Percentiles rank a stretch among this genome's conserved stretches.
These are phyloP conservation scores for Leptomonas pyrrhocoris DNA, from an alignment of 208 protist species.

Conservation along the genomic window DNA sequence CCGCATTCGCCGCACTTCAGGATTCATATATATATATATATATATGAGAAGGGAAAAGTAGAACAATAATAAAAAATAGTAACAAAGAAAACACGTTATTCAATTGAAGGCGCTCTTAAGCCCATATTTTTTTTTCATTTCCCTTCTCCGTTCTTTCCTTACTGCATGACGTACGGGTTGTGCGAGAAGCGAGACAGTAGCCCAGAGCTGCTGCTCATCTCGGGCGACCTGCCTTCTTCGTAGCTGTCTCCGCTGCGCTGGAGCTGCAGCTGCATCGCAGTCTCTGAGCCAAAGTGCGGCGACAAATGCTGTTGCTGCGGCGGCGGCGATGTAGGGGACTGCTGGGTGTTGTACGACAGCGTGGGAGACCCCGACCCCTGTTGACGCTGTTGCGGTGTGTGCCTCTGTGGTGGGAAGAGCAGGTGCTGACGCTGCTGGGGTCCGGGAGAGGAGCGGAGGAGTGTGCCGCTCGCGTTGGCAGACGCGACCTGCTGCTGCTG, in stretches of 20 bases:
- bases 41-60: not conserved
- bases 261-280: slow-evolving; percentile 17
- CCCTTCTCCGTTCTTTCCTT: not conserved
- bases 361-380: not conserved
- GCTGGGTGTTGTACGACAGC: slow-evolving; percentile 1
- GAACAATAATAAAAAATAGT: not conserved
- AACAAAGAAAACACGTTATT: not conserved
- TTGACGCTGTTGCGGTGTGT: slow-evolving; percentile 21
- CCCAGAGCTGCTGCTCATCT: slow-evolving; percentile 5
- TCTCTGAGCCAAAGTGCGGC: not conserved
- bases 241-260: slow-evolving; percentile 15
- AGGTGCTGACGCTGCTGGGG: slow-evolving; percentile 15
- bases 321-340: slow-evolving; percentile 12
- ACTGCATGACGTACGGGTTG: slow-evolving; percentile 42
- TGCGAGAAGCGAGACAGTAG: slow-evolving; percentile 30
- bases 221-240: slow-evolving; percentile 17
- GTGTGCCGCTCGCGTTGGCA: slow-evolving; percentile 22
- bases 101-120: no score
- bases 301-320: no score
- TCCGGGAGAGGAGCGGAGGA: slow-evolving; percentile 7
- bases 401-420: slow-evolving; percentile 20
- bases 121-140: slow-evolving; percentile 7
- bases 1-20: no score
- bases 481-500: slow-evolving; percentile 5
- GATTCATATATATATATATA: not conserved